Evolutionary conservation across 2,329 filamentous ascomycete genomes (phyloP), one percentile per base, ranked within the genome.

Genomic region (Penicillium sp.): DNA sequence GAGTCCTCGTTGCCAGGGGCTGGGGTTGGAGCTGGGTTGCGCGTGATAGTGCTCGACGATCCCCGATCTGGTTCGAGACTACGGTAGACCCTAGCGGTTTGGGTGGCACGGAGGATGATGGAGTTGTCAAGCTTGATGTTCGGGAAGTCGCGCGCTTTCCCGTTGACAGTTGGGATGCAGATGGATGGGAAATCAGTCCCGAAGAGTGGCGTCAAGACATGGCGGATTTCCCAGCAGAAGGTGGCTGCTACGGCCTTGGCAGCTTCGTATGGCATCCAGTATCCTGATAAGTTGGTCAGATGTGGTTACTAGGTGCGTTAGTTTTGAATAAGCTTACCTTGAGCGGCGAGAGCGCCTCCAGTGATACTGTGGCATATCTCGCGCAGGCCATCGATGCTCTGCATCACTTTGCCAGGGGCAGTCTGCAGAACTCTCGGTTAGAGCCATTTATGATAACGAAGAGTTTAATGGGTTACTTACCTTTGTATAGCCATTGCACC

Each of bases 301-400:
- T 48, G 51, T 51, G 37, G 64, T 52, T 61, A 40, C 31, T 53
- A 40, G 14, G 15, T 26, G 14, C 3, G 15, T 22, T 22, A 1
- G 1, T 8, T 27, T 37, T 40, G 20, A 18, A 23, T 42, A 23
- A 11, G 26, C 6, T 27, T 79, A 92, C 90, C 92, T 85, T 99
- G 94, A 50, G 92, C 93, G 57, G 85, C 85, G 54, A 97, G 86
- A 27, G 92, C 87, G 6, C 94, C 94, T 25, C 94, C 94, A 0
- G 94, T 99, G 70, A 97, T 96, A 73, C 91, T 96, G 71, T 96
- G 89, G 26, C 89, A 91, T 58, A 97, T 89, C n/a, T 94, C 88
- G 62, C 88, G 86, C 31, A 99, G 83, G 6, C 93, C 92, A 0
- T 85, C 84, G 65, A 96, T 97, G 55, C 83, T 75, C 60, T 83